Conservation (phyloP, 1,284 basidiomycete genomes). For the Boletellus sp. region DNA sequence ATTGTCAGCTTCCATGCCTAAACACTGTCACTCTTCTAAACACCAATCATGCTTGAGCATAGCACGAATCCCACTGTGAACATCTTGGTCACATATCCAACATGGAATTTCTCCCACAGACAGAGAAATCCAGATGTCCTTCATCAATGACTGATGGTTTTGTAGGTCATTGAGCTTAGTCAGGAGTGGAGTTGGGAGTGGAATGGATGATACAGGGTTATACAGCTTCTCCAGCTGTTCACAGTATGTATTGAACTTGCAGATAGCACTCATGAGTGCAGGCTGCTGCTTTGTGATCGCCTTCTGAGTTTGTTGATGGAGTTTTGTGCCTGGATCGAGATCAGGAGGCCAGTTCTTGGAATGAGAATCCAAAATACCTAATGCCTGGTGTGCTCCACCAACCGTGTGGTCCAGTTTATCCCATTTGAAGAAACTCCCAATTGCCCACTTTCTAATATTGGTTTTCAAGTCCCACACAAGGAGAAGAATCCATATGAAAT, state of each 20-base stretch:
- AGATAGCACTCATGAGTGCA: constrained; percentile 7
- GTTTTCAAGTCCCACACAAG: constrained; percentile 38
- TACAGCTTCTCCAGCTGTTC: constrained; percentile 14
- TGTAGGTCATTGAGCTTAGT: constrained; percentile 29
- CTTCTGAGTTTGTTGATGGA: constrained; percentile 9
- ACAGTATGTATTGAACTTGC: constrained; percentile 9
- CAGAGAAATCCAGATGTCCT: constrained; percentile 39
- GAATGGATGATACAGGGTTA: constrained; percentile 28
- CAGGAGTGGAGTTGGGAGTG: constrained; percentile 32
- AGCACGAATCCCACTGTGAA: constrained; percentile 32
- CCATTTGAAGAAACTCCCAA: constrained; percentile 39
- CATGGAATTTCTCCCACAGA: constrained; percentile 16
- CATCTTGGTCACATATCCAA: constrained; percentile 35
- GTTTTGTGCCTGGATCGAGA: neutral
- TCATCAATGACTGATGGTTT: constrained; percentile 30
- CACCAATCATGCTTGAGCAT: constrained; percentile 32
- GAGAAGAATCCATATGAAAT: constrained; percentile 34
- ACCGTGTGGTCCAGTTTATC: constrained; percentile 37
- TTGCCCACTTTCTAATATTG: constrained; percentile 35
- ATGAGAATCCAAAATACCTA: constrained; percentile 29
- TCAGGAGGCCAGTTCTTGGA: too few species aligned
- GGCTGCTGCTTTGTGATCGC: constrained; percentile 5
- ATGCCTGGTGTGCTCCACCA: constrained; percentile 29
- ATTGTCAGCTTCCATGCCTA: constrained; percentile 25
- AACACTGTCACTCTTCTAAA: constrained; percentile 21